These are phyloP conservation scores for Syncephalastrum sp. DNA, from an alignment of 371 early-diverging fungal species.

Conservation along the genomic window DNA sequence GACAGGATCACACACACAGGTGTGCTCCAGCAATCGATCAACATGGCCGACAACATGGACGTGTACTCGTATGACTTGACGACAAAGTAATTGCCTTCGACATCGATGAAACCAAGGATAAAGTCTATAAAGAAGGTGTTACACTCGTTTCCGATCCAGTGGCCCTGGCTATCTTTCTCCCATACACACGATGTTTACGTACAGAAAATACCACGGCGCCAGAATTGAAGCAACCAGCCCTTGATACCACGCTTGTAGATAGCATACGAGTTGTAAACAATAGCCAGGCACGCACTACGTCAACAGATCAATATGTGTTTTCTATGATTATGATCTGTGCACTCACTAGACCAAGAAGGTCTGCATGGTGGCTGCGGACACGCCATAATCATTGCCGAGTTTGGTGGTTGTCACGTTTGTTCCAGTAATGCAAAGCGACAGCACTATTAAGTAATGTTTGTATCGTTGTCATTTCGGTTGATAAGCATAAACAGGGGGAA, in stretches of 20 bases:
- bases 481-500: not conserved
- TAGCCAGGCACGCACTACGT: constrained; percentile 42
- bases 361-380: constrained; percentile 64
- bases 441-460: constrained; percentile 12
- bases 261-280: constrained; percentile 60
- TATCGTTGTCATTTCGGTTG: not conserved
- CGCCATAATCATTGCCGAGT: constrained; percentile 34
- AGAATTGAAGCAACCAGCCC: constrained; percentile 51
- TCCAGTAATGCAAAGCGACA: constrained; percentile 70
- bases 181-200: constrained; percentile 2
- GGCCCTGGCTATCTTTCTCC: not conserved
- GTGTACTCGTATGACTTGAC: constrained; percentile 75
- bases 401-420: constrained; percentile 61
- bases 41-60: constrained; percentile 66
- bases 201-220: constrained; percentile 51
- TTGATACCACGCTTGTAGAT: constrained; percentile 50
- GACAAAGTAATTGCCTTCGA: constrained; percentile 77
- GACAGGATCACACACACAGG: constrained; percentile 66
- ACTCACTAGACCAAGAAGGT: constrained; percentile 60
- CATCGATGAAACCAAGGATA: constrained; percentile 64
- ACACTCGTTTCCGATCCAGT: not conserved
- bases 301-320: not conserved
- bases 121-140: constrained; percentile 29
- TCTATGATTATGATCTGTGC: not conserved
- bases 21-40: constrained; percentile 74